Conservation (phyloP, 129 eudicot genomes). For the Artemisia annua region DNA sequence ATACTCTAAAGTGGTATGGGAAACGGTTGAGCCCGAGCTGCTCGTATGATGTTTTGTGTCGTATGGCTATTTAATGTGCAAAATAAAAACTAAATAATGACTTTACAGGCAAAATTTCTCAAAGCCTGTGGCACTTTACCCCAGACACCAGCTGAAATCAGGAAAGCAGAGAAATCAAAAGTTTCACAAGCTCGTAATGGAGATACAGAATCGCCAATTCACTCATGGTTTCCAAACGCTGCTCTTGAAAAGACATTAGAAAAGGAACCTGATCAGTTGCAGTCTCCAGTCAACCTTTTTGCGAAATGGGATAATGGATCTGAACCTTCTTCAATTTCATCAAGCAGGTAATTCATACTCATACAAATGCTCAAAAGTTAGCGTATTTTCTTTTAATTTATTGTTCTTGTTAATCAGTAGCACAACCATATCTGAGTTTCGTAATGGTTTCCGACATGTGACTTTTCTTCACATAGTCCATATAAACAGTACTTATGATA, state of each 20-base stretch:
- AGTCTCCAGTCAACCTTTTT: slow-evolving; percentile 37
- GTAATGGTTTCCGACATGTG: not conserved
- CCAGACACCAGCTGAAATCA: slow-evolving; percentile 78
- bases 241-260: slow-evolving; percentile 44
- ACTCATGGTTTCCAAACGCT: slow-evolving; percentile 49
- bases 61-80: not conserved
- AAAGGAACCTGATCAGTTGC: slow-evolving; percentile 49
- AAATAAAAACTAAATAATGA: not conserved
- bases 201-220: slow-evolving; percentile 34
- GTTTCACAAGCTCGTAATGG: slow-evolving; percentile 27
- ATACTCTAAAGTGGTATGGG: not conserved
- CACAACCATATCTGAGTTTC: slow-evolving; percentile 1
- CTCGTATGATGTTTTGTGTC: slow-evolving; percentile 8
- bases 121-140: slow-evolving; percentile 88
- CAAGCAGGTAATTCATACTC: slow-evolving; percentile 46
- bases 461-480: slow-evolving; percentile 10
- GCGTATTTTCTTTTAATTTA: not conserved
- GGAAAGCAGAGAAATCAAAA: slow-evolving; percentile 33
- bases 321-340: slow-evolving; percentile 38
- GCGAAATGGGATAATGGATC: slow-evolving; percentile 38
- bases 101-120: slow-evolving; percentile 69
- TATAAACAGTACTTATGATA: not conserved
- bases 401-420: slow-evolving; percentile 11
- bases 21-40: slow-evolving; percentile 5
- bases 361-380: not conserved